Conservation (phyloP, 768 basidiomycete species). For the Trichaptum fuscoviolaceum region DNA sequence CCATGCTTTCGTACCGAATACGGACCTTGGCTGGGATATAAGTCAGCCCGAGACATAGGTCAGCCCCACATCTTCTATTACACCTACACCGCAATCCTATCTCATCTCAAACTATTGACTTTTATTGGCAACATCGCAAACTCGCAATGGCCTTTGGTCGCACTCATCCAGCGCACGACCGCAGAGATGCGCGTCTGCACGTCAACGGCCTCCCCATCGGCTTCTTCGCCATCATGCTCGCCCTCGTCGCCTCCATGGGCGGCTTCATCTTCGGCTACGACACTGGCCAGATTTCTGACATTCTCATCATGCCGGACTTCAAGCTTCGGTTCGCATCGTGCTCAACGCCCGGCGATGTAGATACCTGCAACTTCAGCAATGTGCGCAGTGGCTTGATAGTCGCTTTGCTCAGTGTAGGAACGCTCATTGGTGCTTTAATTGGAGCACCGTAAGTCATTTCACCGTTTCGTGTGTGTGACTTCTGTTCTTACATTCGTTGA, state of each 20-base stretch:
- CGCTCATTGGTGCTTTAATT: slow-evolving; percentile 53
- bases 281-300: slow-evolving; percentile 75
- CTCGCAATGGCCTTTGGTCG: neutral
- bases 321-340: slow-evolving; percentile 56
- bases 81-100: neutral
- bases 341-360: slow-evolving; percentile 29
- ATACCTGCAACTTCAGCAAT: slow-evolving; percentile 46
- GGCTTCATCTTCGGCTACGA: slow-evolving; percentile 68
- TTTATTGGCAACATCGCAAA: neutral
- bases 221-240: slow-evolving; percentile 57
- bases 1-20: neutral
- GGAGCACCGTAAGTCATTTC: slow-evolving; percentile 48
- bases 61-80: neutral
- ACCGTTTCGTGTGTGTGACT: neutral
- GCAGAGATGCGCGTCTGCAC: neutral
- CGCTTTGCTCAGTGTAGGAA: slow-evolving; percentile 65
- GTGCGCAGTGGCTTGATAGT: slow-evolving; percentile 66
- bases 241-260: slow-evolving; percentile 65
- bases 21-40: neutral
- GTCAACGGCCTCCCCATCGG: slow-evolving; percentile 51
- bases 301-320: slow-evolving; percentile 70
- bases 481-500: slow-evolving; percentile 7
- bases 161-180: neutral
- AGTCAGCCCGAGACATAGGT: neutral
- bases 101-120: too few species aligned